phyloP scores from a whole-genome alignment of 805 yeast genomes.

The Schwanniomyces vanrijiae region DNA sequence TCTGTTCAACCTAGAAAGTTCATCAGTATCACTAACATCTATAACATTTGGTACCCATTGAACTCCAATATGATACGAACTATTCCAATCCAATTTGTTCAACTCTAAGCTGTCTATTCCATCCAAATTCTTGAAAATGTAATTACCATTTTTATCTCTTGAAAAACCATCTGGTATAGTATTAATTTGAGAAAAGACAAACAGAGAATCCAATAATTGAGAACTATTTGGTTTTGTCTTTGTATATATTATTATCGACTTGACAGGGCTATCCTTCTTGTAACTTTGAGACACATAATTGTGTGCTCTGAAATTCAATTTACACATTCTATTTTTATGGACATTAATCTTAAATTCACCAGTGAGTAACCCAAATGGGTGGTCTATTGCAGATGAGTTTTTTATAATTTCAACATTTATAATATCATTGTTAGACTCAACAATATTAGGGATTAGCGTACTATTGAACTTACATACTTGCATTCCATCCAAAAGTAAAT shows the following conservation, averaged over 20 bases:
- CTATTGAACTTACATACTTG: slow-evolving; percentile 56
- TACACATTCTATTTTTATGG: slow-evolving; percentile 64
- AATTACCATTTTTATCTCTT: slow-evolving; percentile 39
- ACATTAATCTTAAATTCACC: slow-evolving; percentile 63
- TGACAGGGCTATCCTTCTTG: slow-evolving; percentile 55
- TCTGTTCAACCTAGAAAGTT: slow-evolving; percentile 28
- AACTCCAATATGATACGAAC: slow-evolving; percentile 58
- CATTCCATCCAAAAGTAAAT: slow-evolving; percentile 39
- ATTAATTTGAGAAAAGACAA: slow-evolving; percentile 2
- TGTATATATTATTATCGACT: slow-evolving; percentile 54
- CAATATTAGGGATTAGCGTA: slow-evolving; percentile 41
- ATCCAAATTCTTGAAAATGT: slow-evolving; percentile 49
- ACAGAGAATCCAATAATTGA: slow-evolving; percentile 5
- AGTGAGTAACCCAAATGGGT: slow-evolving; percentile 63
- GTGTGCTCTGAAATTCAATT: slow-evolving; percentile 55
- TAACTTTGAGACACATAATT: slow-evolving; percentile 23
- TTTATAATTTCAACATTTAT: slow-evolving; percentile 51
- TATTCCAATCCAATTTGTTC: slow-evolving; percentile 64
- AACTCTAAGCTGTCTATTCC: slow-evolving; percentile 68
- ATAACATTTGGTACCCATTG: slow-evolving; percentile 74
- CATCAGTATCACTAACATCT: slow-evolving; percentile 28
- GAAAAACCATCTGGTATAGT: slow-evolving; percentile 49
- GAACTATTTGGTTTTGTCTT: background rate
- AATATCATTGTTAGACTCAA: slow-evolving; percentile 38
- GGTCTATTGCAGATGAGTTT: slow-evolving; percentile 42